Percentiles rank a stretch among this genome's conserved stretches.
Evolutionary conservation across 139 green algal species (phyloP).

Genomic region (Diplosphaera chodatii): DNA sequence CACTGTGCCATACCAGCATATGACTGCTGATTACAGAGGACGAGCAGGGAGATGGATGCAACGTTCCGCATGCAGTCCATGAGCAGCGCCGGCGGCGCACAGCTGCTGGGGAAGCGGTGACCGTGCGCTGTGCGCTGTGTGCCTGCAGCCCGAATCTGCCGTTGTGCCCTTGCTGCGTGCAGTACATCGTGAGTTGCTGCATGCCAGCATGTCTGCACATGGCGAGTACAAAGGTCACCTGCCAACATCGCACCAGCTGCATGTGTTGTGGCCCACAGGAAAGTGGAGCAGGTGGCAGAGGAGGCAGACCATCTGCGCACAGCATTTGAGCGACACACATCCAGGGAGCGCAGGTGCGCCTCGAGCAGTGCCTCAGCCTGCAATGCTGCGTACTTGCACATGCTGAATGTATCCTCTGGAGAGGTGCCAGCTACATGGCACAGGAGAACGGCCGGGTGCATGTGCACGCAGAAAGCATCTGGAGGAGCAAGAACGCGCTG

Average conservation of each 20-base stretch:
- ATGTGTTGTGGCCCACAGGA: slow-evolving; percentile 30
- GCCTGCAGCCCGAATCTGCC: too few relatives aligned
- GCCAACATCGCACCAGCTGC: not conserved
- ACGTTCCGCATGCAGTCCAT: slow-evolving; percentile 77
- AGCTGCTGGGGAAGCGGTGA: slow-evolving; percentile 1
- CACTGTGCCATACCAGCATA: too few relatives aligned
- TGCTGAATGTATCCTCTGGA: too few relatives aligned
- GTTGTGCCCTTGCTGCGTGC: too few relatives aligned
- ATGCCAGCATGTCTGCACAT: too few relatives aligned
- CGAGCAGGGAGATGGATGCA: slow-evolving; percentile 65
- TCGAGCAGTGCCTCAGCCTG: slow-evolving; percentile 7
- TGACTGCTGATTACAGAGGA: slow-evolving; percentile 34
- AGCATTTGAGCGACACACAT: slow-evolving; percentile 32
- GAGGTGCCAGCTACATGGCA: too few relatives aligned
- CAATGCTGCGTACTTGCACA: too few relatives aligned
- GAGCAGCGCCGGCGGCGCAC: not conserved
- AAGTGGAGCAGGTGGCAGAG: slow-evolving; percentile 78
- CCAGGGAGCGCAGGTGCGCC: slow-evolving; percentile 18
- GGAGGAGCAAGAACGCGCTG: slow-evolving; percentile 54
- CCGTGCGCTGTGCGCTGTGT: not conserved
- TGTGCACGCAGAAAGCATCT: slow-evolving; percentile 11
- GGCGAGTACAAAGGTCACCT: too few relatives aligned
- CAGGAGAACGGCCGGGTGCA: too few relatives aligned
- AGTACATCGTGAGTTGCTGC: too few relatives aligned
- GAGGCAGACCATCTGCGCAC: slow-evolving; percentile 53